Conservation (phyloP, 805 yeast genomes). For the Candida xyloterini region DNA sequence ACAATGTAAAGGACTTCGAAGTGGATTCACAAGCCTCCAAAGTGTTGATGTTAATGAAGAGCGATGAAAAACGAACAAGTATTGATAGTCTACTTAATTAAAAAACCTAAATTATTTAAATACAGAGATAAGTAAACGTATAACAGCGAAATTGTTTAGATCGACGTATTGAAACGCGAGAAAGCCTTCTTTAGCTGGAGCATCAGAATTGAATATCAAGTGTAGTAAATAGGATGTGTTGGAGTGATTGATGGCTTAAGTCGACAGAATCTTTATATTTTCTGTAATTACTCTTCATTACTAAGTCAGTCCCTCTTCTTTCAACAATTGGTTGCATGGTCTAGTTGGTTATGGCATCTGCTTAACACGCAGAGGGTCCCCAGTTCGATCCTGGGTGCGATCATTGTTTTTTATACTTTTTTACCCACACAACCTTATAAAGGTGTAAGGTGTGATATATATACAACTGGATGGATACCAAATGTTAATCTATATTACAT, state of each 20-base stretch:
- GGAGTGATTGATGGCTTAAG: no score
- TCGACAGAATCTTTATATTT: no score
- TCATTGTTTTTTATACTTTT: constrained; percentile 46
- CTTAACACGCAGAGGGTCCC: constrained; percentile 99
- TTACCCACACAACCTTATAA: neutral
- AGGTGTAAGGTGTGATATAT: neutral
- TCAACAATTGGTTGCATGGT: constrained; percentile 77
- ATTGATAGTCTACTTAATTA: constrained; percentile 21
- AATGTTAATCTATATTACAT: neutral
- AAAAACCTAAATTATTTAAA: neutral
- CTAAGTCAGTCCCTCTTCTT: neutral
- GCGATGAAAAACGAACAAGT: constrained; percentile 17
- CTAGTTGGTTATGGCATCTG: constrained; percentile 99
- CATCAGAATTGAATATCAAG: no score
- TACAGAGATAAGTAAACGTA: neutral
- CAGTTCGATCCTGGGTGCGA: constrained; percentile 99
- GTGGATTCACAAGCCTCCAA: constrained; percentile 9
- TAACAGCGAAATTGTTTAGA: no score
- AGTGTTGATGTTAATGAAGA: constrained; percentile 20
- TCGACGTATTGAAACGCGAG: no score
- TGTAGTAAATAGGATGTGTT: no score
- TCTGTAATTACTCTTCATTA: no score
- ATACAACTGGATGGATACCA: neutral
- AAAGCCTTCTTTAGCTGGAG: no score
- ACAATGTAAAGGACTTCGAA: neutral